A percentile compares a stretch with the other conserved stretches of the same genome.
These are phyloP conservation scores for Paramyrothecium sp. DNA, from an alignment of 2,329 filamentous ascomycete genomes.

Conservation along the genomic window DNA sequence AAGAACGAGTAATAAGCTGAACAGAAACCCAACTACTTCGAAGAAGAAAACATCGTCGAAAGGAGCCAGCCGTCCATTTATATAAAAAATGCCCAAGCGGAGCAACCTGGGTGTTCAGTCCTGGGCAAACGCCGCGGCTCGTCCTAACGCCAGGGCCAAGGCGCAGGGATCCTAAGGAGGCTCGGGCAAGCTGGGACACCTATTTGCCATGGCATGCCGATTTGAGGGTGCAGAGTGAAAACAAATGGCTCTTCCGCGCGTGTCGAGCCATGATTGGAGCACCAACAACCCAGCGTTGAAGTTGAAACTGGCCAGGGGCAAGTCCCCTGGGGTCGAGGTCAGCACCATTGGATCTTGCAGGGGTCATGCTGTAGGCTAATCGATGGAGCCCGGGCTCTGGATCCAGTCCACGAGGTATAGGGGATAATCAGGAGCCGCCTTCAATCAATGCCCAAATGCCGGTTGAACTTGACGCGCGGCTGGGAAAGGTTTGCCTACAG, in stretches of 20 bases:
- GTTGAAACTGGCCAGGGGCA: not conserved
- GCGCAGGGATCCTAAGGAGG: not conserved
- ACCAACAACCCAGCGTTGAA: not conserved
- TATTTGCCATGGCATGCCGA: not conserved
- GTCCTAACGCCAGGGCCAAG: not conserved
- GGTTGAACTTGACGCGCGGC: too few species aligned
- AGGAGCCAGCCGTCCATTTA: not conserved
- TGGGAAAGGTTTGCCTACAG: too few species aligned
- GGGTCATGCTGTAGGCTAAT: not conserved
- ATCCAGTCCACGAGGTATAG: not conserved
- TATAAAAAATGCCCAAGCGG: not conserved
- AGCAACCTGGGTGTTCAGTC: not conserved
- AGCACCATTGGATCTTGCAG: slow-evolving; percentile 2
- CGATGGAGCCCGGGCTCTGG: not conserved
- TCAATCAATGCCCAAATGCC: too few species aligned
- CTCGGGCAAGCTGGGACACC: not conserved
- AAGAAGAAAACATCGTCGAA: not conserved
- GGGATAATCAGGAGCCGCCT: not conserved
- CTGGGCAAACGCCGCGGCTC: not conserved
- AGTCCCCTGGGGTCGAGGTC: not conserved
- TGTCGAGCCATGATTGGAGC: slow-evolving; percentile 6
- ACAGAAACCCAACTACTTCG: not conserved
- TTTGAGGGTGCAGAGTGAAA: not conserved
- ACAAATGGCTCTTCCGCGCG: not conserved
- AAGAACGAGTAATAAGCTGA: not conserved